A percentile compares a stretch with the other conserved stretches of the same genome.
phyloP scores from a whole-genome alignment of 352 stramenopile species.

The Phytophthora parvispora region DNA sequence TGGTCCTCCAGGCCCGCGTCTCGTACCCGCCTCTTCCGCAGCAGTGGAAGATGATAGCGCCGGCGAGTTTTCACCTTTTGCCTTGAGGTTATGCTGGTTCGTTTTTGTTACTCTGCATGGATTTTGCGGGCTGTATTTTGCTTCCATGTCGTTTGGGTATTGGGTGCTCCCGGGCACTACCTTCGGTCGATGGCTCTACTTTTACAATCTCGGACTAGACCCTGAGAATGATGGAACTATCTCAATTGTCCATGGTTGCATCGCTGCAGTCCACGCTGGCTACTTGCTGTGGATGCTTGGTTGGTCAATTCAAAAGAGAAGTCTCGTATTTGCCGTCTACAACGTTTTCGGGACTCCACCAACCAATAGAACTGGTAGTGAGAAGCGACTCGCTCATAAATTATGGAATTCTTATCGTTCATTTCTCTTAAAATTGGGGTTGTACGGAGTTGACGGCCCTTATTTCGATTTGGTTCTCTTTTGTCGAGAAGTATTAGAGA shows the following conservation, averaged over 20 bases:
- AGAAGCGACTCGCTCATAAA: background rate
- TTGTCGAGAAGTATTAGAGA: conserved; percentile 40
- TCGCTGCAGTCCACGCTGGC: conserved; percentile 7
- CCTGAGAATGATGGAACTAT: conserved; percentile 18
- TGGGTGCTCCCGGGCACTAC: conserved; percentile 11
- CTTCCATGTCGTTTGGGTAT: conserved; percentile 7
- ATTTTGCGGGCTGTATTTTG: conserved; percentile 11
- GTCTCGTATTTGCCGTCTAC: conserved; percentile 19
- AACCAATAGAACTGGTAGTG: background rate
- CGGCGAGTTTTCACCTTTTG: conserved; percentile 2
- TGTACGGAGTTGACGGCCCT: conserved; percentile 14
- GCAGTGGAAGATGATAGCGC: background rate
- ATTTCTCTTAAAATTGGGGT: background rate
- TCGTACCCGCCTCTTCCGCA: background rate
- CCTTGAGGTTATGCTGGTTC: background rate
- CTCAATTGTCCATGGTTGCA: conserved; percentile 4
- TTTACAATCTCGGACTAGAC: conserved; percentile 16
- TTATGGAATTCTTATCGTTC: background rate
- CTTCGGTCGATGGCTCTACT: conserved; percentile 12
- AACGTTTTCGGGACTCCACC: conserved; percentile 7
- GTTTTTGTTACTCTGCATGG: conserved; percentile 12
- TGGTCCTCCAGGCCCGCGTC: background rate
- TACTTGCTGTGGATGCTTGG: conserved; percentile 21
- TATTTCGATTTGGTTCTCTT: conserved; percentile 35
- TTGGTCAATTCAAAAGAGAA: conserved; percentile 3